These are phyloP conservation scores for Cydonia oblonga DNA, from an alignment of 331 rosid genomes.

Conservation along the genomic window DNA sequence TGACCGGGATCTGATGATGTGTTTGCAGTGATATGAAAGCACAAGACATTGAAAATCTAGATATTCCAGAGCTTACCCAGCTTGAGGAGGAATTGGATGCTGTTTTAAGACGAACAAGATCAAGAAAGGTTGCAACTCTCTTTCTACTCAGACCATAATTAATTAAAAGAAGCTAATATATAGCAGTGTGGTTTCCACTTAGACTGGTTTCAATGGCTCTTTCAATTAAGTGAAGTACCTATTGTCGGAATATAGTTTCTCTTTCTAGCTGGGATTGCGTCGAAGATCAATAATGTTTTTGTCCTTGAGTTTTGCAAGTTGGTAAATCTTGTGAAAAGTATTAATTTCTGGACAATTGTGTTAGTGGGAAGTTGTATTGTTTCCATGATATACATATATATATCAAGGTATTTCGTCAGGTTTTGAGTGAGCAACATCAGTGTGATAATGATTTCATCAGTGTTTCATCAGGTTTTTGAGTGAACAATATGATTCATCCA, in stretches of 20 bases:
- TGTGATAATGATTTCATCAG: too few species aligned
- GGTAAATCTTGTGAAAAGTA: too few species aligned
- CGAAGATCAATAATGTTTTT: background rate
- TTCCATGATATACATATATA: too few species aligned
- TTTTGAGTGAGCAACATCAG: background rate
- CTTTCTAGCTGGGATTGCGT: background rate
- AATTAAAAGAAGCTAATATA: too few species aligned
- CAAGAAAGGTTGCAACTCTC: background rate
- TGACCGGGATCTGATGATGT: background rate
- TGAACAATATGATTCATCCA: background rate
- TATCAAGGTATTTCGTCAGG: background rate
- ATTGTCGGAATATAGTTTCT: background rate
- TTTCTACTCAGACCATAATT: background rate
- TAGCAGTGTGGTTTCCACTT: too few species aligned
- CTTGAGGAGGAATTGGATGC: background rate
- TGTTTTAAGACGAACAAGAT: background rate
- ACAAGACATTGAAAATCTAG: background rate
- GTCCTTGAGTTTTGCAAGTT: background rate
- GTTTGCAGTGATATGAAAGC: background rate
- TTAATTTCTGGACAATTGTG: too few species aligned
- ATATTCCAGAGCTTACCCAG: background rate
- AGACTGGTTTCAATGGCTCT: background rate
- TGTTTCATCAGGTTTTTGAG: background rate
- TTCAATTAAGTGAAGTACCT: background rate
- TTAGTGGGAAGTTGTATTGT: too few species aligned